A percentile compares a stretch with the other conserved stretches of the same genome.
Conservation (phyloP, 2,329 filamentous ascomycete species). For the Zymoseptoria passerinii region DNA sequence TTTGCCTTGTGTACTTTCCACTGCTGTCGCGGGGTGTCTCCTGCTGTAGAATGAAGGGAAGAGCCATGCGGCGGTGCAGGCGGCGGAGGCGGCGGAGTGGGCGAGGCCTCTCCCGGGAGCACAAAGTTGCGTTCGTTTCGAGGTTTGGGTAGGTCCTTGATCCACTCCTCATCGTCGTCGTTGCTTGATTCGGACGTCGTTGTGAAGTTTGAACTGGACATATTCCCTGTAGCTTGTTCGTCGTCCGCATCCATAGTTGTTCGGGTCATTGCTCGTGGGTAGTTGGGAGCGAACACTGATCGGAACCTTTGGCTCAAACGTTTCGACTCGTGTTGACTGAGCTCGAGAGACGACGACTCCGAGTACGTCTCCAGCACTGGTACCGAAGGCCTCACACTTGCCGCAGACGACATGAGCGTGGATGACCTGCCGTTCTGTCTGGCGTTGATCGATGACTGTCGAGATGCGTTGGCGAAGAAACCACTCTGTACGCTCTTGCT, state of each 20-base stretch:
- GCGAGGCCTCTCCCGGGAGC: slow-evolving; percentile 27
- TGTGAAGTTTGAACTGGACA: slow-evolving; percentile 10
- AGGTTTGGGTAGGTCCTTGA: slow-evolving; percentile 22
- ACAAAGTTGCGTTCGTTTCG: slow-evolving; percentile 26
- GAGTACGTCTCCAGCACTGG: slow-evolving; percentile 19
- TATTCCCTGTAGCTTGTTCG: slow-evolving; percentile 11
- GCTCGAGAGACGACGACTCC: slow-evolving; percentile 26
- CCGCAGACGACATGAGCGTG: slow-evolving; percentile 13
- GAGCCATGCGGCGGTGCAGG: slow-evolving; percentile 10
- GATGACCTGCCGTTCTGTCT: slow-evolving; percentile 14
- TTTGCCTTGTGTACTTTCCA: slow-evolving; percentile 14
- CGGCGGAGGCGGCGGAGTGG: slow-evolving; percentile 27
- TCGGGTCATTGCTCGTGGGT: slow-evolving; percentile 23
- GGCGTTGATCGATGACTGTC: slow-evolving; percentile 12
- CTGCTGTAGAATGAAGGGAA: slow-evolving; percentile 3
- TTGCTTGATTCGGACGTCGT: slow-evolving; percentile 12
- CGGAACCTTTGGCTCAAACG: slow-evolving; percentile 22
- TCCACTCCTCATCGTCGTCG: slow-evolving; percentile 13
- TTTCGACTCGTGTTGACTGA: slow-evolving; percentile 18
- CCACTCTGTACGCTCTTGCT: slow-evolving; percentile 30
- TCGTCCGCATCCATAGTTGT: slow-evolving; percentile 17
- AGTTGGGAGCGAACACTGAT: slow-evolving; percentile 23
- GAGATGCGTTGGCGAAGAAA: slow-evolving; percentile 33
- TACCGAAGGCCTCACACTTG: slow-evolving; percentile 12
- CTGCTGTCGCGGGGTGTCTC: slow-evolving; percentile 5